Conservation (phyloP, 495 filamentous ascomycete species). For the Penicillium goetzii region DNA sequence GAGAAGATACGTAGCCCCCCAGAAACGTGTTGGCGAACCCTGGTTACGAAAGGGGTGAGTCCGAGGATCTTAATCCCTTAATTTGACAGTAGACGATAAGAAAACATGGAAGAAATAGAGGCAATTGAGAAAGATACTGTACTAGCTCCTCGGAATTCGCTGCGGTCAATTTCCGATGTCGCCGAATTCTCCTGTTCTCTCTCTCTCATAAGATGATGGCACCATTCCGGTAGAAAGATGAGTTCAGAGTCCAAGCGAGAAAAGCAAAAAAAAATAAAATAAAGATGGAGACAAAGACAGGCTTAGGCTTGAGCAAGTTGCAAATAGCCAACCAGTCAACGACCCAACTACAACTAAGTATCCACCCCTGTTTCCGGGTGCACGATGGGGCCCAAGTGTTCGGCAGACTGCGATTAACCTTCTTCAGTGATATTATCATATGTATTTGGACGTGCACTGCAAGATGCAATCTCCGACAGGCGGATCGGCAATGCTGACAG, state of each 20-base stretch:
- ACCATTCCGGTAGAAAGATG: background rate
- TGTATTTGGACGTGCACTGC: background rate
- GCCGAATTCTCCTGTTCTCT: background rate
- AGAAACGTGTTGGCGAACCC: background rate
- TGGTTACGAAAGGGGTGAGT: background rate
- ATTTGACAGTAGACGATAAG: background rate
- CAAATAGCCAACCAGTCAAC: background rate
- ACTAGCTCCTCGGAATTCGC: background rate
- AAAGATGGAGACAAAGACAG: background rate
- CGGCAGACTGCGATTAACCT: conserved; percentile 1
- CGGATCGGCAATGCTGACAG: conserved; percentile 1
- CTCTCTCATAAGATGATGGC: background rate
- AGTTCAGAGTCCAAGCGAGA: background rate
- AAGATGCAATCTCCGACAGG: background rate
- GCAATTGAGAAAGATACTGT: background rate
- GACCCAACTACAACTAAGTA: background rate
- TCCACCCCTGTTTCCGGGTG: background rate
- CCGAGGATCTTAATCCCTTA: background rate
- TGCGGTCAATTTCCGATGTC: background rate
- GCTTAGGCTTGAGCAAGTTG: background rate
- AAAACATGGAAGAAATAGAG: background rate
- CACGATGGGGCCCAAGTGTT: background rate
- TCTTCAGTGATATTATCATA: background rate
- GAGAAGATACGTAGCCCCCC: background rate
- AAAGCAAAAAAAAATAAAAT: background rate